Percentiles rank a stretch among this genome's conserved stretches.
These are phyloP conservation scores for Colletotrichum simmondsii DNA, from an alignment of 2,329 filamentous ascomycete genomes.

Conservation along the genomic window DNA sequence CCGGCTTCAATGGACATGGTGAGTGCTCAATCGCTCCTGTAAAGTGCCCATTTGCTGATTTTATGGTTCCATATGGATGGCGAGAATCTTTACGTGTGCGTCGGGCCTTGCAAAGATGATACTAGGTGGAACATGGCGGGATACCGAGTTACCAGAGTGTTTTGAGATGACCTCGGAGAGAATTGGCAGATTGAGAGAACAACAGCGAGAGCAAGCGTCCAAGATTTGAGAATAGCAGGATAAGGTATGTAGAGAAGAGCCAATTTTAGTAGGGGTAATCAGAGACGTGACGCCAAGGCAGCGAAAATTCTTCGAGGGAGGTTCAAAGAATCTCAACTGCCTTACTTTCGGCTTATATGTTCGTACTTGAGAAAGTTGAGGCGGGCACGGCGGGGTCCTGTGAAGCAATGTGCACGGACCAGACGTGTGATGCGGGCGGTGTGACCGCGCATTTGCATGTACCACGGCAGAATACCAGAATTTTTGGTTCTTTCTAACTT, in stretches of 20 bases:
- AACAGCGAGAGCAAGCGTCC: not conserved
- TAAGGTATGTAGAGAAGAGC: not conserved
- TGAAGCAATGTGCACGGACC: not conserved
- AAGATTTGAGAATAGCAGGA: not conserved
- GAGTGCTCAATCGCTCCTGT: too few relatives aligned
- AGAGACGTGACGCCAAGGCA: not conserved
- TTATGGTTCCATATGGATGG: slow-evolving; percentile 43
- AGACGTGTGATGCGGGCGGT: not conserved
- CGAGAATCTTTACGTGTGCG: slow-evolving; percentile 57
- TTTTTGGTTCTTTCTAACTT: slow-evolving; percentile 19
- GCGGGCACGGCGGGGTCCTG: too few relatives aligned
- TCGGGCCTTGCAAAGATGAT: slow-evolving; percentile 55
- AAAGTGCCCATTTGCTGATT: not conserved
- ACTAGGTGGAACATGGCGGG: slow-evolving; percentile 48
- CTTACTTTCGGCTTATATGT: too few relatives aligned
- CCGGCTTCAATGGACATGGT: slow-evolving; percentile 53
- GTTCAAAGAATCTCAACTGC: too few relatives aligned
- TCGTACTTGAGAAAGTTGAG: too few relatives aligned
- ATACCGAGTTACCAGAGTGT: slow-evolving; percentile 44
- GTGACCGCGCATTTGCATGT: not conserved
- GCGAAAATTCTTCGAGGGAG: not conserved
- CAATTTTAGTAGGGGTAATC: not conserved
- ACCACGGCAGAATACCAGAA: slow-evolving; percentile 29
- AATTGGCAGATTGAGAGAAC: not conserved
- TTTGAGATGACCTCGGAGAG: slow-evolving; percentile 23